A percentile compares a stretch with the other conserved stretches of the same genome.
Evolutionary conservation across 306 rosid species (phyloP).

Genomic region (Trifolium repens): DNA sequence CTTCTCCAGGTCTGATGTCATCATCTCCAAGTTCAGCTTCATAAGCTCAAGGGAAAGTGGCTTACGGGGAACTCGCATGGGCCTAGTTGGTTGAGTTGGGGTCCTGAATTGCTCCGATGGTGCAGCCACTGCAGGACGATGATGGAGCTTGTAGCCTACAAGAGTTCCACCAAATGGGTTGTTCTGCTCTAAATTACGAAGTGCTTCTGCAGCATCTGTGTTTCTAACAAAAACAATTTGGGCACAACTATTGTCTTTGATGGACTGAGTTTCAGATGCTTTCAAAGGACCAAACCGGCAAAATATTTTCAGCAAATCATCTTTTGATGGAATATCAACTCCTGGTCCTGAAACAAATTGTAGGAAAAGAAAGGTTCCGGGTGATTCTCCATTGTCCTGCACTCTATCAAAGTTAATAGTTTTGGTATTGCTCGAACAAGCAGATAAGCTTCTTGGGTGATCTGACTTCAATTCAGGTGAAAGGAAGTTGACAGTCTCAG

Average conservation of each 20-base stretch:
- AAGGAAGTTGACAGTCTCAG: conserved; percentile 42
- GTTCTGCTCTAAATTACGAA: conserved; percentile 58
- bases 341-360: conserved; percentile 69
- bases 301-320: conserved; percentile 65
- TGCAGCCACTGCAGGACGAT: conserved; percentile 46
- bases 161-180: conserved; percentile 63
- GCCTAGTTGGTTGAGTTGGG: conserved; percentile 37
- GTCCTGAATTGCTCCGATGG: conserved; percentile 27
- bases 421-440: conserved; percentile 38
- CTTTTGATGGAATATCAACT: conserved; percentile 67
- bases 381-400: conserved; percentile 50
- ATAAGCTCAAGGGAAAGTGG: conserved; percentile 60
- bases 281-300: conserved; percentile 78
- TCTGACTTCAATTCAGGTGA: conserved; percentile 41
- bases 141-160: conserved; percentile 56
- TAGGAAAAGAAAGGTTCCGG: conserved; percentile 64
- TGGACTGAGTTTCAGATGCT: conserved; percentile 61
- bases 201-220: conserved; percentile 71
- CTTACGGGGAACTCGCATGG: conserved; percentile 41
- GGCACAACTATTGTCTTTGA: conserved; percentile 53
- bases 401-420: conserved; percentile 35
- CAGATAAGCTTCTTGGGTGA: conserved; percentile 36
- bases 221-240: conserved; percentile 64
- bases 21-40: conserved; percentile 73
- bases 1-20: conserved; percentile 71